Conservation (phyloP, 2,329 filamentous ascomycete species). For the Penicillium vulpinum region DNA sequence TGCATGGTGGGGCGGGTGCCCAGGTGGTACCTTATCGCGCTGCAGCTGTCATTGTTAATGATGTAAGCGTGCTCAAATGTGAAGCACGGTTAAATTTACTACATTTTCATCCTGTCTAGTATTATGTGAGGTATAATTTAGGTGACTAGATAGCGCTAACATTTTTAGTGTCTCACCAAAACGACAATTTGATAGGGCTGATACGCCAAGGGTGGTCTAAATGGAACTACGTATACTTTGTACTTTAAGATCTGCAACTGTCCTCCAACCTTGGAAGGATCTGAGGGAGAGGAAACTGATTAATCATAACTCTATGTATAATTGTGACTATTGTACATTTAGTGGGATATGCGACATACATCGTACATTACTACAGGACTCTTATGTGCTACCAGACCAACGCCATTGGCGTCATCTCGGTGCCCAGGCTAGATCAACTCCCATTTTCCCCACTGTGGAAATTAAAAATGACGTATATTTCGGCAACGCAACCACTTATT, state of each 20-base stretch:
- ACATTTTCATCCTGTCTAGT: neutral
- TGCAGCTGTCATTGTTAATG: neutral
- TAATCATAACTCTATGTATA: neutral
- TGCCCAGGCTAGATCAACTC: constrained; percentile 5
- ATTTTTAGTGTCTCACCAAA: neutral
- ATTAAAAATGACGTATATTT: constrained; percentile 16
- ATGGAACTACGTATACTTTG: too few species aligned
- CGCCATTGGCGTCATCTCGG: constrained; percentile 21
- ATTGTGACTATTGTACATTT: neutral
- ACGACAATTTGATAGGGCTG: neutral
- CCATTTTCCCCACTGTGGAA: neutral
- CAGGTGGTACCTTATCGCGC: neutral
- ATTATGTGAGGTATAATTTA: neutral
- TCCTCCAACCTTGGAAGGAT: neutral
- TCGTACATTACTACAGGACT: neutral
- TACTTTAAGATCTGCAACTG: neutral
- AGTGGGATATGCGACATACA: neutral
- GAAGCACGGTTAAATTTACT: constrained; percentile 1
- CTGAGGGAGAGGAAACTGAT: neutral
- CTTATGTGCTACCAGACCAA: neutral
- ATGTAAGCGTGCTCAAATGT: neutral
- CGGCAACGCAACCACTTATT: neutral
- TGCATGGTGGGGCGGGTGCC: neutral
- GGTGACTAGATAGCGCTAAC: neutral
- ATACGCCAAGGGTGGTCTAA: neutral